Conservation (phyloP, 1,139 yeast genomes). For the Zygoascus hellenicus region DNA sequence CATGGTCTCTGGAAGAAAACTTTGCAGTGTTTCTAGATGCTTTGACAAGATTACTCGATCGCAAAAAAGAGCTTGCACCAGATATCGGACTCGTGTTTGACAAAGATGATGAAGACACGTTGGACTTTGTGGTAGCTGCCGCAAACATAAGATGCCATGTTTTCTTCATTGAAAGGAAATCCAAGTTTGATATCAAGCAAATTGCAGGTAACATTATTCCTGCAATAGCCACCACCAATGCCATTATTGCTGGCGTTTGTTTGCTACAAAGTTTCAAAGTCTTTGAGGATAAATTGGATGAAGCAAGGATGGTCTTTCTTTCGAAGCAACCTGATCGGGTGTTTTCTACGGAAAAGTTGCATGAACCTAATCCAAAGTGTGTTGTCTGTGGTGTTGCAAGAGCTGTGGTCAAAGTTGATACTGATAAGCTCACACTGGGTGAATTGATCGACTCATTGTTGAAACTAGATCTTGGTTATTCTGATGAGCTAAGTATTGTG, state of each 20-base stretch:
- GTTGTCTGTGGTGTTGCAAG: slow-evolving; percentile 65
- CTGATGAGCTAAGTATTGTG: slow-evolving; percentile 61
- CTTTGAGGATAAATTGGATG: slow-evolving; percentile 32
- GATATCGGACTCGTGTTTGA: slow-evolving; percentile 48
- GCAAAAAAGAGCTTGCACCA: slow-evolving; percentile 39
- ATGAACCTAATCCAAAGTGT: slow-evolving; percentile 61
- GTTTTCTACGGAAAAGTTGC: slow-evolving; percentile 56
- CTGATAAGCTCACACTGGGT: slow-evolving; percentile 33
- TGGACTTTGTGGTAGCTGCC: slow-evolving; percentile 82
- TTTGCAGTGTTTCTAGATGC: slow-evolving; percentile 53
- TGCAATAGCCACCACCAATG: slow-evolving; percentile 97
- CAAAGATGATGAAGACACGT: slow-evolving; percentile 89
- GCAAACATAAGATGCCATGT: slow-evolving; percentile 74
- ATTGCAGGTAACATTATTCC: slow-evolving; percentile 98
- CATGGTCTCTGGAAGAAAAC: slow-evolving; percentile 63
- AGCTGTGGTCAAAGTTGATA: slow-evolving; percentile 41
- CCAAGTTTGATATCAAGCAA: slow-evolving; percentile 84
- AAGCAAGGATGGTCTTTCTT: slow-evolving; percentile 47
- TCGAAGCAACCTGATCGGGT: slow-evolving; percentile 66
- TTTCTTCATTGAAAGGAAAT: slow-evolving; percentile 64
- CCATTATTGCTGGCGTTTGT: slow-evolving; percentile 87
- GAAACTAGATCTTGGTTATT: slow-evolving; percentile 47
- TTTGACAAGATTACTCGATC: slow-evolving; percentile 39
- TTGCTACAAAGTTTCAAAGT: slow-evolving; percentile 63
- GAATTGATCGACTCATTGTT: slow-evolving; percentile 44